Evolutionary conservation across 2,329 filamentous ascomycete species (phyloP).

Genomic region (Neofusicoccum parvum): DNA sequence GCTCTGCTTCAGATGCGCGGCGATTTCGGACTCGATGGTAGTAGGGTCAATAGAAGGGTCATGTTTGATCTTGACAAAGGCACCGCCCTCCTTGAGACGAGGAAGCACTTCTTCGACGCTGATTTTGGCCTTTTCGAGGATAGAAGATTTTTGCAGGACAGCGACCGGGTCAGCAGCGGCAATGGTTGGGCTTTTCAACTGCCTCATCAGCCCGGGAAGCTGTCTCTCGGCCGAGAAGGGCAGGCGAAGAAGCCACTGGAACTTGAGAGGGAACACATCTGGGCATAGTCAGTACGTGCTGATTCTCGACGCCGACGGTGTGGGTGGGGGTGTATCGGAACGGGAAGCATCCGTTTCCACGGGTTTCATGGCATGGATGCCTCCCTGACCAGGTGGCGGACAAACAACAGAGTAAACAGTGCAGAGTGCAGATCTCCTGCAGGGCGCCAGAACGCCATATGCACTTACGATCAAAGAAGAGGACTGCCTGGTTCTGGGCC

Average conservation of each 20-base stretch:
- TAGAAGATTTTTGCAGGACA: constrained; percentile 38
- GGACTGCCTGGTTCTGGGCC: constrained; percentile 73
- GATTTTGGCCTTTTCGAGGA: constrained; percentile 63
- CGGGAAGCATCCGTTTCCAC: not conserved
- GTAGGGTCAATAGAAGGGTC: constrained; percentile 49
- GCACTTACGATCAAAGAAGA: constrained; percentile 83
- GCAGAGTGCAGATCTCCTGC: no score
- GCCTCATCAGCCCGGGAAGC: constrained; percentile 53
- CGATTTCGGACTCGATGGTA: constrained; percentile 64
- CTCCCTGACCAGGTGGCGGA: not conserved
- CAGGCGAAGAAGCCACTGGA: constrained; percentile 64
- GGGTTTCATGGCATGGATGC: not conserved
- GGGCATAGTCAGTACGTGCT: not conserved
- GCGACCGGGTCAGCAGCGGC: constrained; percentile 58
- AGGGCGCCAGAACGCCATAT: no score
- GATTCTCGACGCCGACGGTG: not conserved
- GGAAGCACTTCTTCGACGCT: constrained; percentile 81
- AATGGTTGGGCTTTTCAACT: constrained; percentile 53
- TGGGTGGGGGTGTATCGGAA: not conserved
- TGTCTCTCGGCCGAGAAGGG: constrained; percentile 50
- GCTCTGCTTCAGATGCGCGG: constrained; percentile 65
- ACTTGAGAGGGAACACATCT: constrained; percentile 83
- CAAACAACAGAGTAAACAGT: not conserved
- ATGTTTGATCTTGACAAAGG: constrained; percentile 82
- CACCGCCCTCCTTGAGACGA: constrained; percentile 86